Base-by-base conservation (phyloP, 768 basidiomycete genomes). In the Gymnopilus junonius region DNA sequence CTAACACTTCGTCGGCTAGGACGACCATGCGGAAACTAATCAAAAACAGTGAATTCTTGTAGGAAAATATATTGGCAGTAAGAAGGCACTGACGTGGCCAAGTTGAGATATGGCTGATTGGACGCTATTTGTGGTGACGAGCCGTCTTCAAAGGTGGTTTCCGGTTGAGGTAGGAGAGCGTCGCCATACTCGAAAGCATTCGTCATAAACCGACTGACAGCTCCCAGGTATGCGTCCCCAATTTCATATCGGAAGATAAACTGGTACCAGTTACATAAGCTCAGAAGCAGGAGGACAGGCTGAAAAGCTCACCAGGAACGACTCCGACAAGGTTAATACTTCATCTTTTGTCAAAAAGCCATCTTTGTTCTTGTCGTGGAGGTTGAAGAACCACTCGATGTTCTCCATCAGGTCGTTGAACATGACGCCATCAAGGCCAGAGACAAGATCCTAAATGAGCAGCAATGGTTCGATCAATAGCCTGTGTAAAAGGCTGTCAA, bases 141-240 rank as follows among this genome's bases (percentile, higher is more conserved):
- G 58, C 77, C 73, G 59, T 75, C 61, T 12, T 65, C 67, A 35
- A 65, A 61, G 23, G 67, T 58, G 25, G 61, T 37, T 40, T 83
- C 82, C 15, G 79, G 65, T 68, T 80, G 80, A 42, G 90, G 91
- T 15, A 92, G 78, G n/a, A 94, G 82, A n/a, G 94, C 90, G 77
- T 97, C 95, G 2, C 95, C 97, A 61, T 96, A 98, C 72, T 99
- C 97, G 70, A 98, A 99, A 0, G 97, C 94, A 70, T 99, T 99
- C 39, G 95, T 92, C 90, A 99, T 96, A 74, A 98, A 97, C 42
- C 95, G 90, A 67, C 94, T 96, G 66, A 99, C 93, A 23, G 97
- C 94, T 1, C 95, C 97, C 23, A 99, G 83, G 73, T 97, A 99
- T 4, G 94, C 93, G 74, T 99, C 97, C 3, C 97, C 97, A 11